phyloP scores from a whole-genome alignment of 176 grass and related monocot species.

The Miscanthus lutarioriparius region DNA sequence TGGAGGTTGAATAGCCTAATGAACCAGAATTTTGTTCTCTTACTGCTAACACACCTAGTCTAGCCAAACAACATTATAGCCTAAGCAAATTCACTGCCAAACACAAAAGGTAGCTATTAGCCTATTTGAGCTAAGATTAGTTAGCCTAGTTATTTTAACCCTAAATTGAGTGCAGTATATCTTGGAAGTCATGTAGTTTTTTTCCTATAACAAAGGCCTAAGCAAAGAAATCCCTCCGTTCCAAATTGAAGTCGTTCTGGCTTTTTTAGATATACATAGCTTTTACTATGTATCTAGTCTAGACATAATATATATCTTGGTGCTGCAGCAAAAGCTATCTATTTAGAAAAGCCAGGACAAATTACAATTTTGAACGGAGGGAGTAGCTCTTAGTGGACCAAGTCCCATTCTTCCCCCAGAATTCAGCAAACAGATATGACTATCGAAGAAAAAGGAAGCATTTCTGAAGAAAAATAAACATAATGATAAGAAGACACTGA shows the following conservation, averaged over 20 bases:
- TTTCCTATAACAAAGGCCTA: neutral
- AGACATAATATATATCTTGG: too few relatives aligned
- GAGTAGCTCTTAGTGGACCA: neutral
- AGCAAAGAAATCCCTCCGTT: neutral
- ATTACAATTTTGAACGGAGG: too few relatives aligned
- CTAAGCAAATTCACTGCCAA: neutral
- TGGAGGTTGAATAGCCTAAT: neutral
- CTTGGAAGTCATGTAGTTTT: neutral
- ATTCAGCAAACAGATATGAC: neutral
- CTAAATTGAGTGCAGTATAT: neutral
- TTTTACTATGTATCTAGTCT: too few relatives aligned
- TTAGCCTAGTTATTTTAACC: neutral
- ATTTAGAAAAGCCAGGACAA: too few relatives aligned
- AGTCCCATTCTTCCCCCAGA: neutral
- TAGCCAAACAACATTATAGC: neutral
- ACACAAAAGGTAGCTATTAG: neutral
- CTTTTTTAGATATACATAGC: too few relatives aligned
- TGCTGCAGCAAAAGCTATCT: too few relatives aligned
- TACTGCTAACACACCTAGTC: neutral
- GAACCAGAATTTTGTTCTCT: neutral
- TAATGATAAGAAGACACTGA: neutral
- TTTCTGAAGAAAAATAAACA: neutral
- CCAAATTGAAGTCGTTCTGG: too few relatives aligned
- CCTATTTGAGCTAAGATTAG: neutral
- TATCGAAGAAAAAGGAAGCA: slow-evolving; percentile 12